These are phyloP conservation scores for Neoascochyta sp. DNA, from an alignment of 2,329 filamentous ascomycete species.

Conservation along the genomic window DNA sequence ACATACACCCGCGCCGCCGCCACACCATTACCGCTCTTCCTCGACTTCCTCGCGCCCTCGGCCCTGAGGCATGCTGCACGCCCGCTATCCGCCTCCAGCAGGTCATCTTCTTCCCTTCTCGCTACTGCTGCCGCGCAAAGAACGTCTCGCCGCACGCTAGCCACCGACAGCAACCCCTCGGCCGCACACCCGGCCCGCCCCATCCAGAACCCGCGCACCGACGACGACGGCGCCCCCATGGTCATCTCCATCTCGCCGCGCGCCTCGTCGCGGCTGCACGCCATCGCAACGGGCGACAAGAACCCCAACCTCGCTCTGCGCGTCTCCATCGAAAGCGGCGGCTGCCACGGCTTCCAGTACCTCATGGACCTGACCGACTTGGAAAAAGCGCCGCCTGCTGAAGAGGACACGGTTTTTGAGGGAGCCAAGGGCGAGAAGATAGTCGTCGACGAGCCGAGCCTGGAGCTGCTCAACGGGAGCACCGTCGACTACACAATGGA, in stretches of 20 bases:
- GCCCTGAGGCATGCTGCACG: slow-evolving; percentile 1
- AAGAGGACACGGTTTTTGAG: slow-evolving; percentile 87
- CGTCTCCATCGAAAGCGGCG: slow-evolving; percentile 86
- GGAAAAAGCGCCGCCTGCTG: slow-evolving; percentile 44
- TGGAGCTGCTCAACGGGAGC: slow-evolving; percentile 87
- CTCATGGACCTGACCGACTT: slow-evolving; percentile 78
- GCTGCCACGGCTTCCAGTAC: slow-evolving; percentile 98
- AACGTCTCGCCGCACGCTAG: slow-evolving; percentile 32
- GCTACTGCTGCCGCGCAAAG: slow-evolving; percentile 18
- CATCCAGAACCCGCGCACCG: slow-evolving; percentile 67
- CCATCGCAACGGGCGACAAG: slow-evolving; percentile 52
- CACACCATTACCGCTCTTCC: slow-evolving; percentile 22
- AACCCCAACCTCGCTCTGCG: slow-evolving; percentile 85
- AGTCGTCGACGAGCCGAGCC: slow-evolving; percentile 79
- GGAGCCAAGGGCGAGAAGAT: slow-evolving; percentile 68
- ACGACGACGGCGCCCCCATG: slow-evolving; percentile 84
- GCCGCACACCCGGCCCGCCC: slow-evolving; percentile 25
- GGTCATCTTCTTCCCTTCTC: not conserved
- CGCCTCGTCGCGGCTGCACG: slow-evolving; percentile 64
- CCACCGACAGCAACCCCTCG: slow-evolving; percentile 21
- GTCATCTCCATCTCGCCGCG: slow-evolving; percentile 76
- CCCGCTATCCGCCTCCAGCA: not conserved
- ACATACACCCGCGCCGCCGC: slow-evolving; percentile 22
- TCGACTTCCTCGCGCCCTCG: slow-evolving; percentile 33
- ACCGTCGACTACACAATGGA: slow-evolving; percentile 97